Percentiles rank a stretch among this genome's conserved stretches.
Evolutionary conservation across 208 protist species (phyloP).

Genomic region (Porcisia deanei): DNA sequence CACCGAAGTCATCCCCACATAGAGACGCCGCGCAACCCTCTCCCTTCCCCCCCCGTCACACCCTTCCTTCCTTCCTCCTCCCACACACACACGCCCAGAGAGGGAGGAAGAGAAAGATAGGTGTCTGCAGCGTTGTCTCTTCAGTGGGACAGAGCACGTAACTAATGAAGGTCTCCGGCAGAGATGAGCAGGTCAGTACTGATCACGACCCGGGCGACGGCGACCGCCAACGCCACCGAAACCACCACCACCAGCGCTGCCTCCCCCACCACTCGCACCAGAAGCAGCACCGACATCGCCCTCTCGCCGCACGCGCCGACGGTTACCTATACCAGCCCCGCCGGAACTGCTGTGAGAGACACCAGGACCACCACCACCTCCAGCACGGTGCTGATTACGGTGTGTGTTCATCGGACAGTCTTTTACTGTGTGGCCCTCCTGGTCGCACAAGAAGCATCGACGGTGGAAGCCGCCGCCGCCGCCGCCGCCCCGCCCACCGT

Average conservation of each 20-base stretch:
- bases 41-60: no score
- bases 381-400: constrained; percentile 22
- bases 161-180: neutral
- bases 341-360: constrained; percentile 9
- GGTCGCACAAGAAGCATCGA: constrained; percentile 79
- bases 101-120: neutral
- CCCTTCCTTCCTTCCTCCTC: neutral
- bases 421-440: constrained; percentile 72
- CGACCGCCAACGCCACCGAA: constrained; percentile 15
- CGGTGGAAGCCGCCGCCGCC: constrained; percentile 25
- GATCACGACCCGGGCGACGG: constrained; percentile 28
- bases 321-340: constrained; percentile 12
- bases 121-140: neutral
- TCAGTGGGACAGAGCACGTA: neutral
- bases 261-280: neutral
- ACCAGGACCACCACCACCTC: constrained; percentile 22
- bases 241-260: neutral
- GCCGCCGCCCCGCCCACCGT: constrained; percentile 36
- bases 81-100: neutral
- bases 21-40: no score
- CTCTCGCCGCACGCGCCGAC: constrained; percentile 26
- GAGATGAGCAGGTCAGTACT: constrained; percentile 3
- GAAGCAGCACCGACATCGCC: constrained; percentile 6
- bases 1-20: no score
- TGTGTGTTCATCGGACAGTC: constrained; percentile 81